Evolutionary conservation across 2,329 filamentous ascomycete species (phyloP), one percentile per base, ranked within the genome.

Genomic region (Pezizomycotina sp.): DNA sequence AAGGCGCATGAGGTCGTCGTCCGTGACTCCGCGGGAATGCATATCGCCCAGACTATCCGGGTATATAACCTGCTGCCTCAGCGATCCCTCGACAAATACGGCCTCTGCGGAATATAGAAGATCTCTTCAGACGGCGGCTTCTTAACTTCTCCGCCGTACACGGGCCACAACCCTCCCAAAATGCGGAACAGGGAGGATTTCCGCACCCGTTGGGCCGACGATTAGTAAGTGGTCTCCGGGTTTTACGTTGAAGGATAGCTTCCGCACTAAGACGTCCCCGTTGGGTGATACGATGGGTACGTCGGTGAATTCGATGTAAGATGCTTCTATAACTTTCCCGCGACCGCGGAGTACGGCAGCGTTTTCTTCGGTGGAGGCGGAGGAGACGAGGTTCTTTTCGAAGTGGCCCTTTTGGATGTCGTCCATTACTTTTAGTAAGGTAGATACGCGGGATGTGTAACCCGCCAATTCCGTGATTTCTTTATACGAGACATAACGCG

Each of bases 211-310:
- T 14, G 89, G 89, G 1, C 89, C 89, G 26, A 95, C 80, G 26
- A 98, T 89, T 23, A 98, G 71, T 5, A 98, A 68, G 51, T 98
- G 89, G 42, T 92, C 82, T 36, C 83, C 82, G 1, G 77, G 76
- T 37, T 74, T 70, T 45, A 98, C 80, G 18, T 74, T 72, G 60
- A 98, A 98, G 22, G 80, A 89, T 4, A 98, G 66, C 13, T 77
- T 75, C 42, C 71, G 74, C 35, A 95, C 74, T 3, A 98, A 69
- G 8, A 98, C 78, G 52, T 95, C 89, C 31, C 89, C 89, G 53
- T 93, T 95, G 4, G 89, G 89, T 1, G 83, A 92, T 48, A 98
- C 84, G 52, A 98, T 95, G 15, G 89, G 89, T 0, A 98, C 84
- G 48, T 89, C 66, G 31, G 72, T 70, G 53, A 93, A 93, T 50